Evolutionary conservation across 2,329 filamentous ascomycete species (phyloP), one percentile per base, ranked within the genome.

Genomic region (Hypoxylon sp.): DNA sequence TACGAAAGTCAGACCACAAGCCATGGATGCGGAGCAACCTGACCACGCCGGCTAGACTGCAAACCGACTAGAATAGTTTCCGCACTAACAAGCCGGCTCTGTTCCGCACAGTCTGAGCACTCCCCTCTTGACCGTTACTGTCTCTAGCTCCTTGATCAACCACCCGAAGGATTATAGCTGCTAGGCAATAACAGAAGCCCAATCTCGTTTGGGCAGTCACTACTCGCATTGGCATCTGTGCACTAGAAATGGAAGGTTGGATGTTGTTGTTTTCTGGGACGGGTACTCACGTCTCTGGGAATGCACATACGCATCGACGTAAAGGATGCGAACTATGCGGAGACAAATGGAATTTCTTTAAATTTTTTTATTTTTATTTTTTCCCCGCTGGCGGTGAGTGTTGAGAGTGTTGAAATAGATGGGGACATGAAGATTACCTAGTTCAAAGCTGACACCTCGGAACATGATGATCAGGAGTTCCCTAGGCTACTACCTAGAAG

Each of bases 91-190:
- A 46, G 26, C 26, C 61, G 61, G 55, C 50, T 28, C 7, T 40
- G 9, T 64, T 55, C 61, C 57, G 52, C 36, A 26, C 32, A n/a
- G 45, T 66, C 64, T 60, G 50, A 59, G 58, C 63, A 40, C 46
- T 18, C 14, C 20, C 53, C 28, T 16, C 3, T 56, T 62, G 6
- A 44, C 36, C 7, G 33, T 65, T 55, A 46, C 18, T 24, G 33
- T 45, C 18, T 45, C 22, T 49, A 32, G 18, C 20, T n/a, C 26
- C 28, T 50, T 22, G 18, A 28, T 4, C 16, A 18, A 40, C 36
- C 26, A 42, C 24, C 49, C 49, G 42, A 53, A 40, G 32, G 16
- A n/a, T 18, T 48, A 55, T 9, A 20, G 30, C 24, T 16, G 28
- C 11, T n/a, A 9, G 14, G 54, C n/a, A 33, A 49, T 12, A 4